These are phyloP conservation scores for Musa schizocarpa DNA, from an alignment of 176 grass and related monocot species.

Conservation along the genomic window DNA sequence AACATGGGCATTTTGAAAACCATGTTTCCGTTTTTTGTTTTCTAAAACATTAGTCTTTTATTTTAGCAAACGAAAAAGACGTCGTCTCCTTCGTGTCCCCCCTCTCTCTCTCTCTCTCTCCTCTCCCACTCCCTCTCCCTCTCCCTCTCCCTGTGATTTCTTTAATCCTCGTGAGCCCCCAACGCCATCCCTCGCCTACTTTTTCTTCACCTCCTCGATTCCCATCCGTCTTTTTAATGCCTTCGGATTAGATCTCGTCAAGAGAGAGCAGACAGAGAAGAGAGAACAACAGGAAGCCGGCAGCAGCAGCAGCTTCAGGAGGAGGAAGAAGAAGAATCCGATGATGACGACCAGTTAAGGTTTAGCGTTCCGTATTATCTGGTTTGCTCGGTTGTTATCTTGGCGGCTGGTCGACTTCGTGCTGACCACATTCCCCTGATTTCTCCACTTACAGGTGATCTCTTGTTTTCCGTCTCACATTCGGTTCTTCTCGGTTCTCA, in stretches of 20 bases:
- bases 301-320: background rate
- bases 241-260: constrained; percentile 41
- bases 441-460: background rate
- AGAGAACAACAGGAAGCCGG: background rate
- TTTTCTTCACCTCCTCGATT: background rate
- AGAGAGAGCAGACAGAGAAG: background rate
- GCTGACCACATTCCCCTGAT: background rate
- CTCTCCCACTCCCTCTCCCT: background rate
- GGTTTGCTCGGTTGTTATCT: background rate
- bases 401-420: constrained; percentile 2
- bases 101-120: too few relatives aligned
- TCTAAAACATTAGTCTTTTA: background rate
- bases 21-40: too few relatives aligned
- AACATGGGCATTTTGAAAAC: too few relatives aligned
- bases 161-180: constrained; percentile 55
- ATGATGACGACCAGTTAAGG: background rate
- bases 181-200: constrained; percentile 2
- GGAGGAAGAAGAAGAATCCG: background rate
- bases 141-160: constrained; percentile 40
- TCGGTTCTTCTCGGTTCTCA: too few relatives aligned
- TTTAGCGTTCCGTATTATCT: background rate
- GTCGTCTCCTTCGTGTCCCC: background rate
- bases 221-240: background rate
- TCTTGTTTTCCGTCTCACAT: background rate
- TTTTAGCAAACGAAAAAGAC: background rate